Evolutionary conservation across 345 rosid genomes (phyloP).

Genomic region (Euphorbia tirucalli): DNA sequence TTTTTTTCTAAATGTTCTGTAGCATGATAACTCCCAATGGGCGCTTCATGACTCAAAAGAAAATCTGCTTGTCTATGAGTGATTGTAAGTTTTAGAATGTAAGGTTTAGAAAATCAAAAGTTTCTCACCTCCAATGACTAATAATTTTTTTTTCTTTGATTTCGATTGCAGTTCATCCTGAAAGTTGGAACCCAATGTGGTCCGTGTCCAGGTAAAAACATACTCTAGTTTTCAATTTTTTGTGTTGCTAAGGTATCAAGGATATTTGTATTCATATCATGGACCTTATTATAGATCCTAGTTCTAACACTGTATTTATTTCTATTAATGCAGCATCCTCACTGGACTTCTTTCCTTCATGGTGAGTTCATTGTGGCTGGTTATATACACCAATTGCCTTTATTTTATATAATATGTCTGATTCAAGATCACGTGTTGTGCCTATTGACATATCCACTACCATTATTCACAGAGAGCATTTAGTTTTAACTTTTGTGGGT

Average conservation of each 20-base stretch:
- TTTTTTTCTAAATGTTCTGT: slow-evolving; percentile 15
- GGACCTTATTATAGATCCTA: not conserved
- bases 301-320: slow-evolving; percentile 23
- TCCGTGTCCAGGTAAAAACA: slow-evolving; percentile 80
- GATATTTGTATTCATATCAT: not conserved
- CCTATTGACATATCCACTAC: too few relatives aligned
- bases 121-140: not conserved
- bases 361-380: slow-evolving; percentile 51
- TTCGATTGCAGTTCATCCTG: slow-evolving; percentile 83
- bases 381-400: not conserved
- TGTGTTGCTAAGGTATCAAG: not conserved
- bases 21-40: slow-evolving; percentile 99
- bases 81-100: slow-evolving; percentile 65
- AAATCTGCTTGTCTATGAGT: slow-evolving; percentile 97
- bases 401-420: slow-evolving; percentile 1
- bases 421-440: not conserved
- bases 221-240: slow-evolving; percentile 9
- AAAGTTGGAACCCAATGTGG: slow-evolving; percentile 99
- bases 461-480: too few relatives aligned
- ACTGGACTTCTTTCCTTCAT: slow-evolving; percentile 98
- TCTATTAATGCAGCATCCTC: slow-evolving; percentile 73
- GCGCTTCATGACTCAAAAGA: slow-evolving; percentile 92
- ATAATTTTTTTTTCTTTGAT: slow-evolving; percentile 11
- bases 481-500: too few relatives aligned
- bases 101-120: slow-evolving; percentile 9